Conservation (phyloP, 768 basidiomycete species). For the Calocera viscosa region DNA sequence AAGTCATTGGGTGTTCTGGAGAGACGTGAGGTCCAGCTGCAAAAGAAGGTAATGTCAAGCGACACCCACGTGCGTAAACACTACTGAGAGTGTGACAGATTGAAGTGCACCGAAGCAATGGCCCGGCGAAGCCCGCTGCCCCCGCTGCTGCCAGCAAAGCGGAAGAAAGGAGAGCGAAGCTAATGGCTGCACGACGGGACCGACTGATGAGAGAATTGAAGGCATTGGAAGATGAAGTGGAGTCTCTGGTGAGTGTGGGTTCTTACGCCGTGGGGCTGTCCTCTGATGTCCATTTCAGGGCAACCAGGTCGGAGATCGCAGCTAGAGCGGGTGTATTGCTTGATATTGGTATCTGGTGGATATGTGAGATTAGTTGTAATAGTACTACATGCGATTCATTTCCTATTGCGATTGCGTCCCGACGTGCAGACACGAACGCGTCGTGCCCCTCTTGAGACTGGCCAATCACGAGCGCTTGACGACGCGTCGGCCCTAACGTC, state of each 20-base stretch:
- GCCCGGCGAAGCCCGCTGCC: slow-evolving; percentile 33
- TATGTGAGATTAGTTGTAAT: no score
- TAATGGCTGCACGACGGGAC: slow-evolving; percentile 53
- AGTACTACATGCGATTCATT: no score
- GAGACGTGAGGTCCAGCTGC: slow-evolving; percentile 49
- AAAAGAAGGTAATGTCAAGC: slow-evolving; percentile 44
- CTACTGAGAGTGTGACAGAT: slow-evolving; percentile 45
- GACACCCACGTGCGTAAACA: slow-evolving; percentile 22
- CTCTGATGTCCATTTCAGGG: neutral
- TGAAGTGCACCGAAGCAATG: slow-evolving; percentile 30
- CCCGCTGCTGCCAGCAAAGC: slow-evolving; percentile 48
- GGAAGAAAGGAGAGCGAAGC: slow-evolving; percentile 52
- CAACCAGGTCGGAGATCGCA: neutral
- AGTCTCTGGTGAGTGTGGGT: slow-evolving; percentile 36
- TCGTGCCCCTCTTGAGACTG: neutral
- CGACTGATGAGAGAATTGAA: slow-evolving; percentile 51
- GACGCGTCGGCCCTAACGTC: neutral
- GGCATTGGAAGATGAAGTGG: slow-evolving; percentile 49
- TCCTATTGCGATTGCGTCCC: no score
- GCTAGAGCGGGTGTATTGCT: neutral
- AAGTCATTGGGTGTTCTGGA: slow-evolving; percentile 48
- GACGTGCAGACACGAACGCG: neutral
- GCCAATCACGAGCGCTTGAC: neutral
- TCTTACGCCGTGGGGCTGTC: neutral
- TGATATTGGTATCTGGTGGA: no score